A percentile compares a stretch with the other conserved stretches of the same genome.
Conservation (phyloP, 2,329 filamentous ascomycete genomes). For the Ophiobolus disseminans region DNA sequence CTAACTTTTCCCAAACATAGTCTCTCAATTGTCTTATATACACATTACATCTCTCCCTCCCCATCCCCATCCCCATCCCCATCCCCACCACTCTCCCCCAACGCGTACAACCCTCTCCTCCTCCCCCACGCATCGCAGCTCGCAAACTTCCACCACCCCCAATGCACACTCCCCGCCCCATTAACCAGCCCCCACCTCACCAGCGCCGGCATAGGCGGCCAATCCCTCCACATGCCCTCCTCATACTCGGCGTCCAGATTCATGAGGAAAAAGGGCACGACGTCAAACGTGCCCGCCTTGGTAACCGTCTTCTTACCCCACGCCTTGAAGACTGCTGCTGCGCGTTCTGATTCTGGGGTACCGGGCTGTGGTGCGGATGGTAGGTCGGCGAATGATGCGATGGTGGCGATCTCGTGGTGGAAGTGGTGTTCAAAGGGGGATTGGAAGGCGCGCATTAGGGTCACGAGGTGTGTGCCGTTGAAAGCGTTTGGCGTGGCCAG, state of each 20-base stretch:
- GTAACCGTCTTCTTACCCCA: slow-evolving; percentile 71
- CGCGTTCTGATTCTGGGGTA: slow-evolving; percentile 53
- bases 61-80: not conserved
- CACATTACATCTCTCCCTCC: not conserved
- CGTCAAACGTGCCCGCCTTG: slow-evolving; percentile 65
- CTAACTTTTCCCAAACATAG: too few relatives aligned
- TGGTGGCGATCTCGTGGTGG: slow-evolving; percentile 44
- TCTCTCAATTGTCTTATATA: too few relatives aligned
- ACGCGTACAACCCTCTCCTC: slow-evolving; percentile 55
- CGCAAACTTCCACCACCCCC: slow-evolving; percentile 69
- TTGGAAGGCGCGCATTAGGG: slow-evolving; percentile 40
- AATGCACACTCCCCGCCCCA: slow-evolving; percentile 63
- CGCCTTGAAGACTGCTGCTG: slow-evolving; percentile 61
- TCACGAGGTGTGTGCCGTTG: slow-evolving; percentile 27
- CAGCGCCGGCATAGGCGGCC: slow-evolving; percentile 69
- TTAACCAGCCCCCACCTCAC: slow-evolving; percentile 68
- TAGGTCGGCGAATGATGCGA: slow-evolving; percentile 52
- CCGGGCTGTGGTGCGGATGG: slow-evolving; percentile 58
- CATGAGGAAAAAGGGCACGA: slow-evolving; percentile 69
- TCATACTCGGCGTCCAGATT: slow-evolving; percentile 68
- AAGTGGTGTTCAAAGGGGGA: slow-evolving; percentile 39
- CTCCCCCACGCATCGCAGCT: slow-evolving; percentile 64
- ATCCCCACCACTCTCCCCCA: not conserved
- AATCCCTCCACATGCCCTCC: slow-evolving; percentile 65
- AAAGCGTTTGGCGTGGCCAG: slow-evolving; percentile 31